phyloP scores from a whole-genome alignment of 176 grass and related monocot genomes.

The Coix lacrymajobi region DNA sequence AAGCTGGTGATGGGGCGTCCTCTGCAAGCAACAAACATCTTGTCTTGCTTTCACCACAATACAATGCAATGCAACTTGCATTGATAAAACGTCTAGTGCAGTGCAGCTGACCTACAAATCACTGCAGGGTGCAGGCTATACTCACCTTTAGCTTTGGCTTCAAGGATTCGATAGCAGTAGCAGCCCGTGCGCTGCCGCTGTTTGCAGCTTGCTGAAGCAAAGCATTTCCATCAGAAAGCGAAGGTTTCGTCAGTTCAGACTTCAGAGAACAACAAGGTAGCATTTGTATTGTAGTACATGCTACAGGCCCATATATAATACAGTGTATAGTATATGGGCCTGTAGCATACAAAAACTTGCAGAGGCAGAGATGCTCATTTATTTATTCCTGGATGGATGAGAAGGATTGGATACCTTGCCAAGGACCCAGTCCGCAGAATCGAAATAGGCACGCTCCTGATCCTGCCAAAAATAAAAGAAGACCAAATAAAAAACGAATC shows the following conservation, averaged over 20 bases:
- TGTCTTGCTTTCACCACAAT: conserved; percentile 14
- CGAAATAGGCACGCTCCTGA: conserved; percentile 83
- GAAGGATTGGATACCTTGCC: conserved; percentile 67
- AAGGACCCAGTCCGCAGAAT: conserved; percentile 93
- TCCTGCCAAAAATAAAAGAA: conserved; percentile 45
- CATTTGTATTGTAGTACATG: not conserved
- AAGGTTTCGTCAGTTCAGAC: not conserved
- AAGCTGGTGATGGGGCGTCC: conserved; percentile 79
- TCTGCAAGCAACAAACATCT: conserved; percentile 39
- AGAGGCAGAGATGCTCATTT: not conserved
- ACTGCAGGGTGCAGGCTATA: not conserved
- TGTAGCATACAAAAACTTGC: not conserved
- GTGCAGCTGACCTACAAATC: not conserved
- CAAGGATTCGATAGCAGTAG: conserved; percentile 64
- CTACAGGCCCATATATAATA: not conserved
- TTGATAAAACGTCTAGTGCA: conserved; percentile 3
- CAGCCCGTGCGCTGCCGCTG: conserved; percentile 36
- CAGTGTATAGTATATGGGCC: too few species aligned
- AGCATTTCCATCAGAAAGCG: conserved; percentile 5
- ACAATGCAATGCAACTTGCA: not conserved
- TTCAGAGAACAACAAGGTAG: not conserved
- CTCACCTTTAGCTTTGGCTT: conserved; percentile 95
- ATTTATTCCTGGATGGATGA: not conserved
- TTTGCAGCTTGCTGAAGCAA: conserved; percentile 75
- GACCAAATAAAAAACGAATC: not conserved